Evolutionary conservation across 768 basidiomycete species (phyloP).

Genomic region (Boletus pseudopeckii): DNA sequence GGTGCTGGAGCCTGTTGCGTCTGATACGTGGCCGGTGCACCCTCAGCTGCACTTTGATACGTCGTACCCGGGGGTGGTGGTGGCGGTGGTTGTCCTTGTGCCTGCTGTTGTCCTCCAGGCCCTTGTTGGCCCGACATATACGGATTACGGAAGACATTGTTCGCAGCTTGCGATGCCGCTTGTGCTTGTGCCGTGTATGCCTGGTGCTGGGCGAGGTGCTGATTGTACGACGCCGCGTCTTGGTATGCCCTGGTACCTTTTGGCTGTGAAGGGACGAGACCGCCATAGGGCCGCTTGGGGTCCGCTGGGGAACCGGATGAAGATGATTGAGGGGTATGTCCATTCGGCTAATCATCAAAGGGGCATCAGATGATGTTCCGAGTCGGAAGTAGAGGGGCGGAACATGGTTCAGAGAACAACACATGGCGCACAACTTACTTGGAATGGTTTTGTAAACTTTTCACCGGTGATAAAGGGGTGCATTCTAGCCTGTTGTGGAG

Average conservation of each 20-base stretch:
- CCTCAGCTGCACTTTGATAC: conserved; percentile 22
- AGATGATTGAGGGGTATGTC: conserved; percentile 31
- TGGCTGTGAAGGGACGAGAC: conserved; percentile 84
- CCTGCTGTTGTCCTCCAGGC: conserved; percentile 33
- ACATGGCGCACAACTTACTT: conserved; percentile 44
- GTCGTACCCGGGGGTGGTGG: conserved; percentile 13
- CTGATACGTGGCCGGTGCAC: conserved; percentile 17
- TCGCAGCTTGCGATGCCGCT: conserved; percentile 67
- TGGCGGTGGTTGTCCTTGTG: conserved; percentile 11
- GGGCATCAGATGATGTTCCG: conserved; percentile 6
- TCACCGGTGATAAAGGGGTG: conserved; percentile 99
- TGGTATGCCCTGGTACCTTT: conserved; percentile 84
- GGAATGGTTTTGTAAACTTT: conserved; percentile 85
- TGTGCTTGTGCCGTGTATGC: conserved; percentile 86
- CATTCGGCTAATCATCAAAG: conserved; percentile 46
- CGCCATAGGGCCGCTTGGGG: conserved; percentile 89
- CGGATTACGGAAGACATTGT: conserved; percentile 70
- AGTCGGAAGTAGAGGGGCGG: not conserved
- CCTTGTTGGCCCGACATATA: conserved; percentile 59
- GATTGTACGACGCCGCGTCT: conserved; percentile 92
- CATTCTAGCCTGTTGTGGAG: conserved; percentile 90
- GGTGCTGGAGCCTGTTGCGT: conserved; percentile 27
- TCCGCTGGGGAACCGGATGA: conserved; percentile 43
- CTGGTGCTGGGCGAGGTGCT: conserved; percentile 93
- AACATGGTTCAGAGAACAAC: not conserved